Conservation (phyloP, 1,284 basidiomycete species). For the Cutaneotrichosporon sp. region DNA sequence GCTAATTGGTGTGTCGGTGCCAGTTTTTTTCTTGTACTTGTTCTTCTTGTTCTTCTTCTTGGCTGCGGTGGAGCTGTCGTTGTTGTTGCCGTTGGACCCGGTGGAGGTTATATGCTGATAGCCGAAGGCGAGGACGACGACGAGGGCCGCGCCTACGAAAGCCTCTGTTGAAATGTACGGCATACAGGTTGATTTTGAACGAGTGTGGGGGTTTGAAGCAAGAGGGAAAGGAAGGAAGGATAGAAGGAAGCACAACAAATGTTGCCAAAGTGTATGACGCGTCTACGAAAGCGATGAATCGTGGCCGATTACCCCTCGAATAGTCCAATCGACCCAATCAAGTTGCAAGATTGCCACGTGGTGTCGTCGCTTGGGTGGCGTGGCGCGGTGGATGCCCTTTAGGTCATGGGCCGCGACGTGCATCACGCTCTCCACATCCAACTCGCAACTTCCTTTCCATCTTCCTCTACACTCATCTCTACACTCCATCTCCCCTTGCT, state of each 20-base stretch:
- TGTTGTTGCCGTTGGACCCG: neutral
- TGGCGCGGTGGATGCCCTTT: neutral
- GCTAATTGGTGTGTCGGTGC: neutral
- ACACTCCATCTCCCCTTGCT: neutral
- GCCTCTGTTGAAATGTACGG: conserved; percentile 52
- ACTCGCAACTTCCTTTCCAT: neutral
- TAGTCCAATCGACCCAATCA: neutral
- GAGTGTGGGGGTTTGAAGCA: neutral
- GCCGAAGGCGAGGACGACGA: conserved; percentile 41
- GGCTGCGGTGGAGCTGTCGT: conserved; percentile 11
- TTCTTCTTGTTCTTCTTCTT: conserved; percentile 40
- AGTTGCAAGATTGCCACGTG: neutral
- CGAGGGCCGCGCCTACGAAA: conserved; percentile 40
- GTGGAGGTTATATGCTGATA: conserved; percentile 36
- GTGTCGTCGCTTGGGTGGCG: neutral
- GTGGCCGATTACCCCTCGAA: neutral
- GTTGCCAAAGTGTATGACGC: neutral
- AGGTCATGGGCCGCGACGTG: neutral
- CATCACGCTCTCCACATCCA: neutral
- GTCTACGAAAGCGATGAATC: neutral
- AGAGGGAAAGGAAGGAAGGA: neutral
- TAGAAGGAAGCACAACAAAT: neutral
- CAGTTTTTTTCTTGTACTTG: conserved; percentile 28
- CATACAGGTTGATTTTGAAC: conserved; percentile 28
- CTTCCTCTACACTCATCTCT: neutral